phyloP scores from a whole-genome alignment of 148 eudicot genomes.

The Pouteria glomerata region DNA sequence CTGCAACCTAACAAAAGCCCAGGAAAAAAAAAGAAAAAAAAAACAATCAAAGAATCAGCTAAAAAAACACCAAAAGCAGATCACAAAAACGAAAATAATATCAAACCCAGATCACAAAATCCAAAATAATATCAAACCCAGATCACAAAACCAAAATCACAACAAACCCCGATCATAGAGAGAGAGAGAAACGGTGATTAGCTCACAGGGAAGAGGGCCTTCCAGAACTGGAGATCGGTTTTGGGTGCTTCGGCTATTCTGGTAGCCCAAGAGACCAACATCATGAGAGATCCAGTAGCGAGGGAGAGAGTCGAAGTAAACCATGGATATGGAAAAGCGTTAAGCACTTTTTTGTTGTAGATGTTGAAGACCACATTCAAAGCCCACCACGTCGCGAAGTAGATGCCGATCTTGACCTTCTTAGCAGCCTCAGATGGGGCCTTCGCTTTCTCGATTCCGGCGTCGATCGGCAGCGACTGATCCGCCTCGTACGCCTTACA shows the following conservation, averaged over 20 bases:
- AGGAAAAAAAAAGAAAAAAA: background rate
- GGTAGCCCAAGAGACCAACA: constrained; percentile 81
- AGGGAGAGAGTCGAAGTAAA: constrained; percentile 85
- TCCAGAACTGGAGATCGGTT: constrained; percentile 88
- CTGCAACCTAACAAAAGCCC: constrained; percentile 60
- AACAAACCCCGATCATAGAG: background rate
- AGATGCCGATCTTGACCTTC: constrained; percentile 69
- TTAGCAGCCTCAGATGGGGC: constrained; percentile 50
- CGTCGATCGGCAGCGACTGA: constrained; percentile 39
- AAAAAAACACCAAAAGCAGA: constrained; percentile 2
- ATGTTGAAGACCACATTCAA: constrained; percentile 90
- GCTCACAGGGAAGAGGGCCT: constrained; percentile 78
- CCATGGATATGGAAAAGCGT: constrained; percentile 92
- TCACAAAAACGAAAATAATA: background rate
- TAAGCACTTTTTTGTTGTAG: constrained; percentile 89
- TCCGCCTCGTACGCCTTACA: constrained; percentile 87
- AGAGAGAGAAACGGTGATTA: background rate
- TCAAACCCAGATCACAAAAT: background rate
- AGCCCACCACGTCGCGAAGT: constrained; percentile 95
- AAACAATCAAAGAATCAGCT: background rate
- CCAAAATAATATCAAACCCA: background rate
- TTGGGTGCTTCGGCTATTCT: constrained; percentile 64
- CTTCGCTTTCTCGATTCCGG: constrained; percentile 1
- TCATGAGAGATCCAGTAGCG: constrained; percentile 85
- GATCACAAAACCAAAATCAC: background rate